Evolutionary conservation across 805 yeast species (phyloP), one percentile per base, ranked within the genome.

Genomic region (Monosporozyma yasuniensis): DNA sequence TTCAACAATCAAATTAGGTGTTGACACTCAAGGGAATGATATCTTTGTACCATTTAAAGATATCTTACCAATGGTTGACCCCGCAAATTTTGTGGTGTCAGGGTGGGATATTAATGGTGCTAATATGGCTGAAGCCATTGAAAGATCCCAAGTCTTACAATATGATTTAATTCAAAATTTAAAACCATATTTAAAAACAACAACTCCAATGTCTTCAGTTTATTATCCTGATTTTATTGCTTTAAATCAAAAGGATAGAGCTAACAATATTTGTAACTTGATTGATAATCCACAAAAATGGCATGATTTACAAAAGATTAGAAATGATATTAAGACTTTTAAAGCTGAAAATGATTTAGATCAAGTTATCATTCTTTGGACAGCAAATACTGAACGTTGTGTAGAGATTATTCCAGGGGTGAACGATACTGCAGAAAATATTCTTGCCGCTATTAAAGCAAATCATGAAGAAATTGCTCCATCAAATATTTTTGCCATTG

Each of bases 141-240:
- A 77, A 65, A 81, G 96, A 64, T 83, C 96, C 43, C 72, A 86
- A 66, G 98, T 90, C 25, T 78, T 90, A 61, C 97, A 89, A 63
- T 81, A 79, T 58, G 88, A 83, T 60, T 78, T 90, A 65, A 96
- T 87, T 74, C 75, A 79, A 54, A 79, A 88, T 71, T 78, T 90
- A 61, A 74, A 74, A 51, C 78, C 81, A 53, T 72, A 80, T 60
- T 72, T 91, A 77, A 71, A 76, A 58, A 65, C 76, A 46, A 73
- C 78, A 56, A 75, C 67, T 30, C 97, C 97, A 32, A 68, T 89
- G 72, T 83, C 87, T 42, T 87, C 96, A 2, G 77, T 90, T 53
- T 90, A 91, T 74, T 90, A 90, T 70, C 97, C 98, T 30, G 97
- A 90, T 68, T 90, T 88, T 71, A 91, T 90, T 70, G 97, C 97